Evolutionary conservation across 306 rosid genomes (phyloP), one percentile per base, ranked within the genome.

Genomic region (Quillaja saponaria): DNA sequence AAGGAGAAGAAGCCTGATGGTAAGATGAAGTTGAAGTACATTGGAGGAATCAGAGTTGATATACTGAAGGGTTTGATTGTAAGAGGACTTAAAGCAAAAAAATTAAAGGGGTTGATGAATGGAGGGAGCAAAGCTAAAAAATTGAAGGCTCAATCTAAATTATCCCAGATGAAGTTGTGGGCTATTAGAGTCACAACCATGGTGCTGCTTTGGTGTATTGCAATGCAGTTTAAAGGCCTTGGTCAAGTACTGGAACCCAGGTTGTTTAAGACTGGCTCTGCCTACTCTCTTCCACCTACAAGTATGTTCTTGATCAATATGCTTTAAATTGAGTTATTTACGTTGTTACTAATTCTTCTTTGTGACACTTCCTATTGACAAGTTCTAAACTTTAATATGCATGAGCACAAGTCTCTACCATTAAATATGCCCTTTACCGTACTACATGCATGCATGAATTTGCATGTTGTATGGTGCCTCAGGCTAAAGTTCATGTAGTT

Each of bases 141-240:
- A 55, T 35, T 71, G 38, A 80, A n/a, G 61, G 75, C 10, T 61
- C 1, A 51, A 14, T 45, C 41, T 14, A 49, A 55, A 40, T 71
- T 82, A 17, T 34, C 68, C 0, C 38, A 25, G 45, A 38, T 81
- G 16, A 84, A 61, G 20, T n/a, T 71, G 16, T 84, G 90, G 95
- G 70, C 67, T 31, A 53, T 77, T 60, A 35, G 85, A 34, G 49
- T 61, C 25, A 61, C 66, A 10, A 72, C 79, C 40, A 0, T 80
- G 31, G 16, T 79, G 21, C 51, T 81, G 66, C 47, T 84, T n/a
- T 84, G 83, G 84, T 73, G 82, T 70, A 57, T 81, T 51, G 40
- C 50, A 0, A 40, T 77, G 57, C 90, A 87, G 38, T 41, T 79
- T 41, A 74, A 55, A 48, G 73, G 79, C 5, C 11, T 79, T 37